Conservation (phyloP, 306 rosid genomes). For the Lathyrus oleraceus region DNA sequence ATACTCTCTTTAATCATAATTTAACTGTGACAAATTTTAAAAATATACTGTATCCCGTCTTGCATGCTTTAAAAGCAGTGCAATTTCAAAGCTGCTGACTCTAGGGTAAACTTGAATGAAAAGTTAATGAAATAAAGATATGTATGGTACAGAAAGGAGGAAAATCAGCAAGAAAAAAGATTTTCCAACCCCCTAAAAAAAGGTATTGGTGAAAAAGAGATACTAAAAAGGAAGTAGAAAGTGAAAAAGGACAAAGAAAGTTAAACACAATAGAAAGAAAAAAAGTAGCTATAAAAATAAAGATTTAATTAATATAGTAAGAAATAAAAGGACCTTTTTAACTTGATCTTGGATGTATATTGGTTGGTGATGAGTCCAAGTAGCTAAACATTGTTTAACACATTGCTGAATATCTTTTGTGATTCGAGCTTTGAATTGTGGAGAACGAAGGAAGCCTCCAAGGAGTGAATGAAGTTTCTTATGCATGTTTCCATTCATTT, state of each 20-base stretch:
- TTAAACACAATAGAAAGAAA: not conserved
- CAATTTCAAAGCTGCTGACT: no score
- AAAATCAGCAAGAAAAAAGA: not conserved
- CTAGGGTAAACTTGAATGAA: not conserved
- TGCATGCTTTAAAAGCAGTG: no score
- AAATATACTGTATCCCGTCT: no score
- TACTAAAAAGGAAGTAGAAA: not conserved
- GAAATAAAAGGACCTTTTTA: conserved; percentile 53
- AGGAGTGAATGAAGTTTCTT: conserved; percentile 68
- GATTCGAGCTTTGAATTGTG: conserved; percentile 66
- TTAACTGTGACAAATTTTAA: no score
- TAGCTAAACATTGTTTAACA: conserved; percentile 55
- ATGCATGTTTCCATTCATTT: conserved; percentile 67
- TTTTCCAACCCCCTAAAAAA: not conserved
- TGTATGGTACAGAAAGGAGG: not conserved
- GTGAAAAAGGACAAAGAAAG: not conserved
- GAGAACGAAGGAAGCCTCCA: conserved; percentile 66
- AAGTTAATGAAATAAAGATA: conserved; percentile 3
- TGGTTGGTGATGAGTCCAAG: conserved; percentile 51
- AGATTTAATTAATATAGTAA: not conserved
- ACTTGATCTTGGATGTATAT: conserved; percentile 70
- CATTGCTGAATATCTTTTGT: conserved; percentile 57
- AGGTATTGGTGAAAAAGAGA: not conserved
- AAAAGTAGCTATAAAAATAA: not conserved
- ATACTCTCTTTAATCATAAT: no score